Percentiles rank a stretch among this genome's conserved stretches.
Evolutionary conservation across 2,329 filamentous ascomycete species (phyloP).

Genomic region (Zopfia rhizophila): DNA sequence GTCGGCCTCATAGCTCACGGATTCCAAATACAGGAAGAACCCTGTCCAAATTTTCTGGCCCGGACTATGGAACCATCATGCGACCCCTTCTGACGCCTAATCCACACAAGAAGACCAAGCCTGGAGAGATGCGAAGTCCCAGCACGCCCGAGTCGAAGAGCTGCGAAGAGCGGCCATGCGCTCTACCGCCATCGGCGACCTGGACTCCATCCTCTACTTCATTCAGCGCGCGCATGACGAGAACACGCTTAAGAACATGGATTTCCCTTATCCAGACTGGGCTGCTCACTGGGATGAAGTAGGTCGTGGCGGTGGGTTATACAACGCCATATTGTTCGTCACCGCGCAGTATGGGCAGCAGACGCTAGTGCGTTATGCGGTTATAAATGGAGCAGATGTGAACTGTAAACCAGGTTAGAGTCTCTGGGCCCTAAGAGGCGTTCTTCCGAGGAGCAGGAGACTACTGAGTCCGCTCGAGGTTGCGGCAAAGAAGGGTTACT

Average conservation of each 20-base stretch:
- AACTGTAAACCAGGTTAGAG: conserved; percentile 1
- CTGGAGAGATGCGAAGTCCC: no score
- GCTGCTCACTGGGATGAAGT: no score
- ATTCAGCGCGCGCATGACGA: no score
- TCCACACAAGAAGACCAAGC: no score
- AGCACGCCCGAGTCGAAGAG: no score
- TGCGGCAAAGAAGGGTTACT: conserved; percentile 7
- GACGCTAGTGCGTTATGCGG: not conserved
- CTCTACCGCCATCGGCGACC: conserved; percentile 4
- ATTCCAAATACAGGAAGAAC: not conserved
- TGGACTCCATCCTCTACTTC: not conserved
- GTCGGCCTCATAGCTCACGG: not conserved
- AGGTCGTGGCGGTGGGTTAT: no score
- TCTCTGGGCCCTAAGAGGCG: not conserved
- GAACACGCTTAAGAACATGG: no score
- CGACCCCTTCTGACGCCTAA: not conserved
- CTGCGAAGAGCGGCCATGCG: no score
- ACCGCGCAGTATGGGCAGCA: conserved; percentile 3
- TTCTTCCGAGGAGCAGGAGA: conserved; percentile 1
- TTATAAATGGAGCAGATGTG: not conserved
- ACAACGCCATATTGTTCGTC: conserved; percentile 1
- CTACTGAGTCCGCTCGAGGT: conserved; percentile 2
- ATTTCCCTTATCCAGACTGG: no score
- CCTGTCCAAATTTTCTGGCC: not conserved
- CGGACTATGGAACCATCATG: not conserved